These are phyloP conservation scores for Funneliformis caledonium DNA, from an alignment of 371 early-diverging fungal genomes.

Conservation along the genomic window DNA sequence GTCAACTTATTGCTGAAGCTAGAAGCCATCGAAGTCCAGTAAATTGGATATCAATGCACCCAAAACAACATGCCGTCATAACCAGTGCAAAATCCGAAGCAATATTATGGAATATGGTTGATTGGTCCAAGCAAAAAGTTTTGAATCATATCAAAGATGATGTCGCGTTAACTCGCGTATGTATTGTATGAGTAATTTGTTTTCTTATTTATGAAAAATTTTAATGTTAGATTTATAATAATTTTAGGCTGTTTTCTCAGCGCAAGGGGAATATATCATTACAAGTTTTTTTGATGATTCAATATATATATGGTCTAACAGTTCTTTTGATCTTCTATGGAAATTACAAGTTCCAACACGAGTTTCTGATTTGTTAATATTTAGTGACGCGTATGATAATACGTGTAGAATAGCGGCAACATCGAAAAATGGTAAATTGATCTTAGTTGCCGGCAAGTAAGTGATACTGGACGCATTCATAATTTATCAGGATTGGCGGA, in stretches of 20 bases:
- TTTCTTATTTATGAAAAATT: not conserved
- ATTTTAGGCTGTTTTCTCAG: not conserved
- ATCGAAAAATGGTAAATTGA: not conserved
- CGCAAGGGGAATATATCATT: conserved; percentile 16
- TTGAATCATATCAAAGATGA: not conserved
- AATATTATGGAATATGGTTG: conserved; percentile 17
- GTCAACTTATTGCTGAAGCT: conserved; percentile 21
- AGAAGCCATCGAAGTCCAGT: conserved; percentile 22
- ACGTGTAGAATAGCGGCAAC: not conserved
- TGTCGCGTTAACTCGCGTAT: conserved; percentile 3
- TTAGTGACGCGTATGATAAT: not conserved
- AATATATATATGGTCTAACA: conserved; percentile 5
- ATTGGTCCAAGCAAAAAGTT: conserved; percentile 17
- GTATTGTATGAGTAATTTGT: not conserved
- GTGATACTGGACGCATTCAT: not conserved
- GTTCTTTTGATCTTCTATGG: not conserved
- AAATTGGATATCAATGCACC: conserved; percentile 25
- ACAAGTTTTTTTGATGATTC: conserved; percentile 9
- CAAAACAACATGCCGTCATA: not conserved
- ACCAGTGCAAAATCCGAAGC: conserved; percentile 22
- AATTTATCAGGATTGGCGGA: not conserved
- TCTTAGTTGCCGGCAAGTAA: conserved; percentile 20
- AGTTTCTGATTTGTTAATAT: not conserved
- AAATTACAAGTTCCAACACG: not conserved
- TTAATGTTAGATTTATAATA: not conserved